These are phyloP conservation scores for Daldinia childiae DNA, from an alignment of 495 filamentous ascomycete species.

Conservation along the genomic window DNA sequence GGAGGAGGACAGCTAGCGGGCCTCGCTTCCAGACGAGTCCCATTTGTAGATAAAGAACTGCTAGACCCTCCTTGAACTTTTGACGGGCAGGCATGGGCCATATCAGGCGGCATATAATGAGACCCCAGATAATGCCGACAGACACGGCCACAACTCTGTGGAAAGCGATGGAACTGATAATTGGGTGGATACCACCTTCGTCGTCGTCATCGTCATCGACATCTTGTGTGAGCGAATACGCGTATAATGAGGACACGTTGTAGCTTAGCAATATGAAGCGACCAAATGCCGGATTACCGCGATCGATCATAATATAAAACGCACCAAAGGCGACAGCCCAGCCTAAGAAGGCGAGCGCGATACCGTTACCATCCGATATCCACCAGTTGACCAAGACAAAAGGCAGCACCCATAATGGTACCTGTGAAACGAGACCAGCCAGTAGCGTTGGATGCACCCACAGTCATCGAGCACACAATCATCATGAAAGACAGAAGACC, in stretches of 20 bases:
- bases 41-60: conserved; percentile 90
- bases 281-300: conserved; percentile 87
- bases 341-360: conserved; percentile 77
- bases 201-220: conserved; percentile 82
- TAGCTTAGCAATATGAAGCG: conserved; percentile 94
- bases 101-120: conserved; percentile 86
- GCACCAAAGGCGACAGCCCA: conserved; percentile 82
- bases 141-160: conserved; percentile 91
- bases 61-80: conserved; percentile 87
- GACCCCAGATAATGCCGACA: conserved; percentile 87
- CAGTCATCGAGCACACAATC: conserved; percentile 97
- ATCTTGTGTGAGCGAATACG: conserved; percentile 83
- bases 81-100: conserved; percentile 91
- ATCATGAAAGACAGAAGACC: conserved; percentile 98
- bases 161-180: conserved; percentile 87
- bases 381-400: conserved; percentile 82
- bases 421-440: conserved; percentile 87
- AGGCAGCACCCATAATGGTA: conserved; percentile 80
- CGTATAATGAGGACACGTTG: conserved; percentile 95
- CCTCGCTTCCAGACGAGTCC: conserved; percentile 96
- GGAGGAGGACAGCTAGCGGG: conserved; percentile 78
- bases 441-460: conserved; percentile 93
- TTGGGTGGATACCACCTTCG: conserved; percentile 84
- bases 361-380: conserved; percentile 73
- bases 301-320: conserved; percentile 87